These are phyloP conservation scores for Teratosphaeria pseudoeucalypti DNA, from an alignment of 2,329 filamentous ascomycete species.

Conservation along the genomic window DNA sequence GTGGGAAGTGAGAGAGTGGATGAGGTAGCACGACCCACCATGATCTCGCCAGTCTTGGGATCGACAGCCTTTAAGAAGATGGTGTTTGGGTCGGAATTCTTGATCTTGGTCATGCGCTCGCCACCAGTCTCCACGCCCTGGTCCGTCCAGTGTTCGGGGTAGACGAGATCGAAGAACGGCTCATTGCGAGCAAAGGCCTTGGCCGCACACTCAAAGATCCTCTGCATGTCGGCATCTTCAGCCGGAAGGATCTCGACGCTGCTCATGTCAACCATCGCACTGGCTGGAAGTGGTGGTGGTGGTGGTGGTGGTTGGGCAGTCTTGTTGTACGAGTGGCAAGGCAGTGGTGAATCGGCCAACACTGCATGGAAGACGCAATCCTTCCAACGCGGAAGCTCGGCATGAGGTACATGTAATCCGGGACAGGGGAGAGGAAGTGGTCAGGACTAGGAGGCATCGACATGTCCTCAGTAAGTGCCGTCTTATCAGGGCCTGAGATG, in stretches of 20 bases:
- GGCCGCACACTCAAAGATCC: slow-evolving; percentile 21
- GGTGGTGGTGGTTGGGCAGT: too few relatives aligned
- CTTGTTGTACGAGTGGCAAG: too few relatives aligned
- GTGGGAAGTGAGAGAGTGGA: too few relatives aligned
- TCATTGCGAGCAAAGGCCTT: slow-evolving; percentile 20
- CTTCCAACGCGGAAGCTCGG: background rate
- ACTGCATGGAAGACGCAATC: too few relatives aligned
- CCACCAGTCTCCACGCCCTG: slow-evolving; percentile 14
- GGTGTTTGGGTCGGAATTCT: slow-evolving; percentile 13
- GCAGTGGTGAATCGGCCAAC: too few relatives aligned
- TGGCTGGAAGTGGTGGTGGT: background rate
- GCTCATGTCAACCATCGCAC: background rate
- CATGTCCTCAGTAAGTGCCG: background rate
- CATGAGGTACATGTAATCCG: background rate
- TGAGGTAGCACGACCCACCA: slow-evolving; percentile 1
- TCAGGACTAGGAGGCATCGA: background rate
- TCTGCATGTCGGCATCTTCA: slow-evolving; percentile 19
- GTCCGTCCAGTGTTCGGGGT: slow-evolving; percentile 16
- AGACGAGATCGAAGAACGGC: slow-evolving; percentile 18
- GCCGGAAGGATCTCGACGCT: background rate
- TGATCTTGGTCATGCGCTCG: slow-evolving; percentile 14
- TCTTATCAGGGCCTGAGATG: too few relatives aligned
- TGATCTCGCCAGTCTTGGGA: slow-evolving; percentile 13
- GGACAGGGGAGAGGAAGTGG: background rate
- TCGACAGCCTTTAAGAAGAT: slow-evolving; percentile 23